Percentiles rank a stretch among this genome's conserved stretches.
phyloP scores from a whole-genome alignment of 495 filamentous ascomycete species.

The Talaromyces liani region DNA sequence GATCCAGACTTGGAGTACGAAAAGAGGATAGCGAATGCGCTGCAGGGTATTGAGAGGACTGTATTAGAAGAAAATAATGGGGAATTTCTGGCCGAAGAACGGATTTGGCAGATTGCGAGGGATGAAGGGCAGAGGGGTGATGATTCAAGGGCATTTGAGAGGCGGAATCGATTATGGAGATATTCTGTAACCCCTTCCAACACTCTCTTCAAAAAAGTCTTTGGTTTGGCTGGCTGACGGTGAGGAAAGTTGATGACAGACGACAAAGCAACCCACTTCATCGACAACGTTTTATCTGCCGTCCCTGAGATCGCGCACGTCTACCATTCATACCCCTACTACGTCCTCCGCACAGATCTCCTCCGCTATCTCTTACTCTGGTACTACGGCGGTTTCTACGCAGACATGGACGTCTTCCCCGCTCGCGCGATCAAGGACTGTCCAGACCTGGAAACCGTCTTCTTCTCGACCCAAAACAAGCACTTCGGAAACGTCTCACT shows the following conservation, averaged over 20 bases:
- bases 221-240: not conserved
- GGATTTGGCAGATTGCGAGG: conserved; percentile 30
- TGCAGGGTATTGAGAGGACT: conserved; percentile 19
- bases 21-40: conserved; percentile 15
- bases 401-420: conserved; percentile 38
- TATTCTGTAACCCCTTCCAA: conserved; percentile 19
- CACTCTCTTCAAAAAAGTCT: not conserved
- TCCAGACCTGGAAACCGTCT: conserved; percentile 20
- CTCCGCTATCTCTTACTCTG: conserved; percentile 43
- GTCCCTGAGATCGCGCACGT: conserved; percentile 23
- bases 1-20: conserved; percentile 25
- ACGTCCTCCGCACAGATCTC: conserved; percentile 38
- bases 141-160: conserved; percentile 23
- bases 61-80: conserved; percentile 10
- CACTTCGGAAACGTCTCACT: conserved; percentile 23
- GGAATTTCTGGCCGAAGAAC: conserved; percentile 11
- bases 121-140: conserved; percentile 15
- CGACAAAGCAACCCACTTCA: conserved; percentile 23
- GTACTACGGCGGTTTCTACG: conserved; percentile 45
- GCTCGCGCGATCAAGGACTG: conserved; percentile 23
- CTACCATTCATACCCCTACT: conserved; percentile 28
- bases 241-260: conserved; percentile 19
- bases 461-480: not conserved
- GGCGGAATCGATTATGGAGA: conserved; percentile 24
- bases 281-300: conserved; percentile 18